Percentiles rank a stretch among this genome's conserved stretches.
These are phyloP conservation scores for Plasmopara viticola DNA, from an alignment of 352 stramenopile species.

Conservation along the genomic window DNA sequence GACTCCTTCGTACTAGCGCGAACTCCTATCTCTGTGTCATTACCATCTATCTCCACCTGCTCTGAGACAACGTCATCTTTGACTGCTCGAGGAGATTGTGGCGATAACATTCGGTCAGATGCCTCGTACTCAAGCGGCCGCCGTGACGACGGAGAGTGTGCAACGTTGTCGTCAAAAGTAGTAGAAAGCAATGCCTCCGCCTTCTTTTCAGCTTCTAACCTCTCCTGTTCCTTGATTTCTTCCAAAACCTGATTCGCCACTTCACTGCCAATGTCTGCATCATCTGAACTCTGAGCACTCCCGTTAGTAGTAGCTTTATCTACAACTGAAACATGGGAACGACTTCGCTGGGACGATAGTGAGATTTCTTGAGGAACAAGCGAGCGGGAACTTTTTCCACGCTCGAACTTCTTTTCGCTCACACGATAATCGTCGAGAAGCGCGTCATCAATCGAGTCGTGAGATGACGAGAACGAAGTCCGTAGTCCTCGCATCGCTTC, in stretches of 20 bases:
- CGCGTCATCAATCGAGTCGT: conserved; percentile 71
- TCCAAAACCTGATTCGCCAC: conserved; percentile 42
- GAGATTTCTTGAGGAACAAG: not conserved
- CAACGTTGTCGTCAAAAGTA: conserved; percentile 12
- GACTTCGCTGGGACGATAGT: conserved; percentile 19
- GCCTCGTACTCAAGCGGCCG: conserved; percentile 17
- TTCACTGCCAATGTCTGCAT: conserved; percentile 27
- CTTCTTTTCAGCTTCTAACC: conserved; percentile 31
- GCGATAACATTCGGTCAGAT: conserved; percentile 5
- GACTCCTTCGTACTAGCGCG: conserved; percentile 41
- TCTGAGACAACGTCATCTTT: conserved; percentile 37
- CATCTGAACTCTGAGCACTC: conserved; percentile 26
- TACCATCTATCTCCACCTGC: conserved; percentile 59
- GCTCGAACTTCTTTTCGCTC: conserved; percentile 17
- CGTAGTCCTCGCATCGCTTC: conserved; percentile 36
- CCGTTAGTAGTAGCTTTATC: conserved; percentile 19
- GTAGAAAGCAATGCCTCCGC: conserved; percentile 11
- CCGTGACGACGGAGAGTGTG: conserved; percentile 16
- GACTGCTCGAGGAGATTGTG: conserved; percentile 11
- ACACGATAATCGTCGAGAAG: conserved; percentile 30
- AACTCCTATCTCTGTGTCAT: conserved; percentile 34
- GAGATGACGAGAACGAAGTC: conserved; percentile 51
- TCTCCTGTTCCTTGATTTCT: conserved; percentile 43
- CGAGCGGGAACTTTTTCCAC: not conserved
- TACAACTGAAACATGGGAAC: conserved; percentile 7